Evolutionary conservation across 2,329 filamentous ascomycete genomes (phyloP).

Genomic region (Claviceps arundinis): DNA sequence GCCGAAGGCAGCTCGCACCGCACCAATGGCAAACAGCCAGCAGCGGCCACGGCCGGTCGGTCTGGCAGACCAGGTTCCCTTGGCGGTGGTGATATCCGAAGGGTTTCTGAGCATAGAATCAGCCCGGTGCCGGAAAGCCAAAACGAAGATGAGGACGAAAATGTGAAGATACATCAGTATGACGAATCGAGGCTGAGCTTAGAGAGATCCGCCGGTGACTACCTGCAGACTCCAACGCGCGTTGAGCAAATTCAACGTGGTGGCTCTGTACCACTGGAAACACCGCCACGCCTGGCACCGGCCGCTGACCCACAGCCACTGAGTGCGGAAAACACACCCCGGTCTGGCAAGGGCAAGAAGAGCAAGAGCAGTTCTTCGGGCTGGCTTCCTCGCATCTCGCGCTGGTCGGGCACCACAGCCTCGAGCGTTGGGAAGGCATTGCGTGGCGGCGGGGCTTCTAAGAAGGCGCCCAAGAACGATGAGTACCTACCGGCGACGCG

Average conservation of each 20-base stretch:
- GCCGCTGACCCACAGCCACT: conserved; percentile 26
- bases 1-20: conserved; percentile 64
- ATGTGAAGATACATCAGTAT: conserved; percentile 57
- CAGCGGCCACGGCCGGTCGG: conserved; percentile 52
- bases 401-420: conserved; percentile 93
- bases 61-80: conserved; percentile 28
- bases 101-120: conserved; percentile 64
- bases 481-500: conserved; percentile 50
- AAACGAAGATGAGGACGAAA: conserved; percentile 67
- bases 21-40: conserved; percentile 61
- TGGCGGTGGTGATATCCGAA: conserved; percentile 35
- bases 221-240: conserved; percentile 47
- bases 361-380: conserved; percentile 76
- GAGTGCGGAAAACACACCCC: conserved; percentile 69
- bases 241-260: conserved; percentile 27
- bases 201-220: conserved; percentile 29
- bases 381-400: conserved; percentile 81
- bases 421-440: conserved; percentile 74
- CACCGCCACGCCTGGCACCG: conserved; percentile 41
- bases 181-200: conserved; percentile 32
- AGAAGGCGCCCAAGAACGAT: conserved; percentile 47
- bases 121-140: conserved; percentile 80
- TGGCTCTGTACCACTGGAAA: conserved; percentile 40
- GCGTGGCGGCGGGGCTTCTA: conserved; percentile 47
- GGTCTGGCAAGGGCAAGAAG: conserved; percentile 64